phyloP scores from a whole-genome alignment of 1,284 basidiomycete species.

The Singerocomus rubriflavus region DNA sequence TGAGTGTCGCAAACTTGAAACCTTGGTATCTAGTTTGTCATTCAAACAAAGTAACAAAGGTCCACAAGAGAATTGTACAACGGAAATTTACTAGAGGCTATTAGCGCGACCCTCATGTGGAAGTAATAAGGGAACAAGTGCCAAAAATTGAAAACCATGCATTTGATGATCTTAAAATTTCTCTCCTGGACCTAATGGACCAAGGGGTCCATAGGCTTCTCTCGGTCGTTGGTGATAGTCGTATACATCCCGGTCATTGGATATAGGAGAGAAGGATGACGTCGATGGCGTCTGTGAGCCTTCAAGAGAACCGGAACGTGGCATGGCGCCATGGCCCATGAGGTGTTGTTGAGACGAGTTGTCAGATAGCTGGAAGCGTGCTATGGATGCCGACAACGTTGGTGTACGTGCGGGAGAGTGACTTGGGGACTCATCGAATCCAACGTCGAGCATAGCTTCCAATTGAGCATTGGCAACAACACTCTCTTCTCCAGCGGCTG shows the following conservation, averaged over 20 bases:
- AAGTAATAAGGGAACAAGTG: constrained; percentile 9
- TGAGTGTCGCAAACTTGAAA: not conserved
- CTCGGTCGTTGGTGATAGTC: constrained; percentile 43
- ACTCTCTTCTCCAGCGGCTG: constrained; percentile 40
- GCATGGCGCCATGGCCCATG: constrained; percentile 54
- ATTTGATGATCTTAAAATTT: constrained; percentile 29
- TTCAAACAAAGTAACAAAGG: constrained; percentile 2
- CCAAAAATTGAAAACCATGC: constrained; percentile 7
- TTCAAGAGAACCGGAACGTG: constrained; percentile 48
- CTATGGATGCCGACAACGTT: constrained; percentile 35
- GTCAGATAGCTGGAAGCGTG: constrained; percentile 64
- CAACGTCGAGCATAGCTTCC: constrained; percentile 85
- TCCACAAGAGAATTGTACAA: constrained; percentile 20
- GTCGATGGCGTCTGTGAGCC: constrained; percentile 34
- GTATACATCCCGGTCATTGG: constrained; percentile 38
- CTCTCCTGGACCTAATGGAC: constrained; percentile 65
- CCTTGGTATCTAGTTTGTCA: not conserved
- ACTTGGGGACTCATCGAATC: constrained; percentile 63
- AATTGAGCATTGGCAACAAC: constrained; percentile 74
- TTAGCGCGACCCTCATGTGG: constrained; percentile 1
- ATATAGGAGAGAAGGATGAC: constrained; percentile 47
- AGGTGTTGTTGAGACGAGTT: constrained; percentile 43
- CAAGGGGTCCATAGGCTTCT: constrained; percentile 69
- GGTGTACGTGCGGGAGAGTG: constrained; percentile 40
- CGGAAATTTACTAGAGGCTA: constrained; percentile 2